phyloP scores from a whole-genome alignment of 2,329 filamentous ascomycete species.

The Cladobotryum mycophilum region DNA sequence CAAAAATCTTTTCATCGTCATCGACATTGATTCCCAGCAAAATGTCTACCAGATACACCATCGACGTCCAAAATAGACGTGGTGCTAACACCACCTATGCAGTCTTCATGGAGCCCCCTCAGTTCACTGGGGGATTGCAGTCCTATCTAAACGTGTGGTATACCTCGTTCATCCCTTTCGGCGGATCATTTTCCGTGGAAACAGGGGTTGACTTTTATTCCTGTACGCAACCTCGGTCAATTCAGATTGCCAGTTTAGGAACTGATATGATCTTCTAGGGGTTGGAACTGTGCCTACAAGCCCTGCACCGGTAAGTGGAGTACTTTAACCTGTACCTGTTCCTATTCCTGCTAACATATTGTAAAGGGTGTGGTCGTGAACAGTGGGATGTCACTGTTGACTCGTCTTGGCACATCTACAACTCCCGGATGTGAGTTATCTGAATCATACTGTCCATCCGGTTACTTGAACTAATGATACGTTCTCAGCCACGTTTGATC shows the following conservation, averaged over 20 bases:
- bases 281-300: constrained; percentile 1
- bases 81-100: constrained; percentile 9
- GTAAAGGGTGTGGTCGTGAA: constrained; percentile 1
- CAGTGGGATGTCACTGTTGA: constrained; percentile 5
- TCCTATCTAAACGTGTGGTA: constrained; percentile 11
- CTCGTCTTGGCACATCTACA: constrained; percentile 3
- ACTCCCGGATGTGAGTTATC: too few relatives aligned
- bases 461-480: background rate
- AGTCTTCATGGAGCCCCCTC: constrained; percentile 5
- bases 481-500: constrained; percentile 5
- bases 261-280: too few relatives aligned
- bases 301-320: constrained; percentile 4
- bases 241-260: too few relatives aligned
- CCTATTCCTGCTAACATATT: too few relatives aligned
- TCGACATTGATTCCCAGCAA: too few relatives aligned
- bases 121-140: constrained; percentile 1
- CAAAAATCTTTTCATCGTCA: too few relatives aligned
- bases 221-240: constrained; percentile 4
- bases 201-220: constrained; percentile 7
- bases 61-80: constrained; percentile 4
- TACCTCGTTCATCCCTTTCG: constrained; percentile 1
- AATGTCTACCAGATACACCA: constrained; percentile 6
- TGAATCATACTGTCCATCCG: too few relatives aligned
- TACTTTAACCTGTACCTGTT: too few relatives aligned
- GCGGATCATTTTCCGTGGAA: constrained; percentile 1